Evolutionary conservation across 2,329 filamentous ascomycete genomes (phyloP), one percentile per base, ranked within the genome.

Genomic region (Pseudogymnoascus sp.): DNA sequence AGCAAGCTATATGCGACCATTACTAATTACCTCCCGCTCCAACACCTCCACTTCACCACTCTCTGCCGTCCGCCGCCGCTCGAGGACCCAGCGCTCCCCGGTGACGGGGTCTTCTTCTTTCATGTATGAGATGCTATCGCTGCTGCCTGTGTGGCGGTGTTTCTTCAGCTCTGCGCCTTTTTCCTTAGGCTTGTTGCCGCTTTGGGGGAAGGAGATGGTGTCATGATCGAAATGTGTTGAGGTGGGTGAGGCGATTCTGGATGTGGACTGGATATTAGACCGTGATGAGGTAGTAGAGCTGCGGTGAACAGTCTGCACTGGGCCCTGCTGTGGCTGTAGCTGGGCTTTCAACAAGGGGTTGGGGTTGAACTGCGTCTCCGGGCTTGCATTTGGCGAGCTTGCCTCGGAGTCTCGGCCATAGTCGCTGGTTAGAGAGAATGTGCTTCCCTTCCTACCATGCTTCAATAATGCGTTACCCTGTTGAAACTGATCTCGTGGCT

Each of bases 121-220:
- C 2, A 82, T 79, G 72, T 91, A 91, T 6, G 87, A 87, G 35
- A 91, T 85, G 66, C 86, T 89, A 68, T 90, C 88, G 1, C 85
- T 79, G 53, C 84, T 88, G 60, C 82, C 77, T 67, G 79, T 81
- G 67, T 82, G 78, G 13, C 78, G 75, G 67, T 84, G 82, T 64
- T 67, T n/a, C 44, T 65, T 68, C 5, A 66, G 40, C n/a, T 33
- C 40, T 17, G 42, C 61, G 13, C 33, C 47, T 23, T 78, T 8
- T 74, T 63, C 44, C 62, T 68, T 53, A n/a, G 61, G 23, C 19
- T 26, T 63, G 26, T 23, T 38, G 28, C 44, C 13, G 23, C 23
- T 26, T 8, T 36, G 50, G 28, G 62, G 17, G 50, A 36, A 57
- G 10, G 50, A 35, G 5, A 33, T 35, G 3, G 50, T 33, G 28